Evolutionary conservation across 2,329 filamentous ascomycete genomes (phyloP), one percentile per base, ranked within the genome.

Genomic region (Trichoderma sp.): DNA sequence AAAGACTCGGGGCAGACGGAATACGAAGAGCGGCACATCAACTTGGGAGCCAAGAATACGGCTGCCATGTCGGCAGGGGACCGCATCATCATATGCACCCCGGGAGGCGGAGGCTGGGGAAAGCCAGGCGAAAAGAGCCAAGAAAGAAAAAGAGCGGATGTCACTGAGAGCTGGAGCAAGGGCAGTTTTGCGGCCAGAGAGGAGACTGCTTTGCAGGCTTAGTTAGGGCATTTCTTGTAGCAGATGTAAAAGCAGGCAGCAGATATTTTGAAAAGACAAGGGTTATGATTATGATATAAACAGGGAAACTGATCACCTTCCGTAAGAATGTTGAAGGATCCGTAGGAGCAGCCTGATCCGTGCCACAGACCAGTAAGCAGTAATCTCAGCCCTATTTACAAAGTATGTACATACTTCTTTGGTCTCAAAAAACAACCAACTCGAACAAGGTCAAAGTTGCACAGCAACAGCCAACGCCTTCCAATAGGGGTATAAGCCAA

Each of bases 101-200:
- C 94, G 3, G 94, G 94, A 35, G 94, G 94, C 72, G 94, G 94
- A 59, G 94, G 92, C 0, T 96, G 93, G 93, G 93, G 93, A 0
- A 83, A 83, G 53, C 85, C 87, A 0, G 93, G 91, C 0, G 86
- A 89, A 74, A 87, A 90, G 79, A 92, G 88, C 82, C 85, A 87
- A 45, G 85, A 87, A 68, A 86, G 84, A 50, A 80, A 83, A 69
- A 84, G 83, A 75, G 82, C 83, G 68, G 94, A 97, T 84, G 86
- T 85, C 60, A 89, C 83, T 18, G 83, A 85, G 74, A 82, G 81
- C 11, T 91, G 89, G 89, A 86, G 85, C 78, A 89, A 88, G 80
- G 91, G 90, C 0, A 91, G 89, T 73, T 87, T 88, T 79, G 88
- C 86, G 11, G 87, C 86, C 24, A 85, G 90, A 78, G 89, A 92